Conservation (phyloP, 495 filamentous ascomycete species). For the Penicillium odoratum region DNA sequence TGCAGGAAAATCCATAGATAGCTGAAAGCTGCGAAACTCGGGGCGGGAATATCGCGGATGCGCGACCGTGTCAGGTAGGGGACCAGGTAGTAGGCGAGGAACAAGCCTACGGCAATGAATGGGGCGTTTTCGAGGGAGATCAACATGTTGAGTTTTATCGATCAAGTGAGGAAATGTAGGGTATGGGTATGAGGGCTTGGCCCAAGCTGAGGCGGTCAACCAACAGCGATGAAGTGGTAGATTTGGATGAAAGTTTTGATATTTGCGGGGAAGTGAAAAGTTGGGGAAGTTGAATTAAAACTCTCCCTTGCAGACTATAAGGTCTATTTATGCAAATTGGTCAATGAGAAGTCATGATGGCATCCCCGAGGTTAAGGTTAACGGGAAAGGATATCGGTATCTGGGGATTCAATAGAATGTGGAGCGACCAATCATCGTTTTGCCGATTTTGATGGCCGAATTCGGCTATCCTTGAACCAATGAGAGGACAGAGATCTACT, state of each 20-base stretch:
- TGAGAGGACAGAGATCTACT: neutral
- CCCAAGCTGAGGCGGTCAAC: neutral
- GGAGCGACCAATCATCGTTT: neutral
- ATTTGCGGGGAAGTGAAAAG: neutral
- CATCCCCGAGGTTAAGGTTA: constrained; percentile 36
- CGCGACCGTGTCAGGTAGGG: constrained; percentile 67
- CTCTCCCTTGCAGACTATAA: neutral
- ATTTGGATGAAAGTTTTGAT: neutral
- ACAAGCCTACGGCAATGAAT: constrained; percentile 54
- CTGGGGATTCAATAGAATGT: constrained; percentile 17
- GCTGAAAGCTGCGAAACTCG: constrained; percentile 66
- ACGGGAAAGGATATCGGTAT: constrained; percentile 36
- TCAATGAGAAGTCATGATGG: neutral
- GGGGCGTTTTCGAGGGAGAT: constrained; percentile 56
- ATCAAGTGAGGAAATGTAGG: too few species aligned
- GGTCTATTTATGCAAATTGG: constrained; percentile 17
- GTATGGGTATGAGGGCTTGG: neutral
- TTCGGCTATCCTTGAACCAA: constrained; percentile 1
- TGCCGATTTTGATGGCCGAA: constrained; percentile 16
- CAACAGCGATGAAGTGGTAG: neutral
- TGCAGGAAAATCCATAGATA: constrained; percentile 79
- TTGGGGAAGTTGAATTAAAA: neutral
- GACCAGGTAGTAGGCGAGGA: constrained; percentile 63
- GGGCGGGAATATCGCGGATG: constrained; percentile 65
- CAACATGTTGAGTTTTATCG: constrained; percentile 25